Conservation (phyloP, 1,139 yeast species). For the Geotrichum citri-aurantii region DNA sequence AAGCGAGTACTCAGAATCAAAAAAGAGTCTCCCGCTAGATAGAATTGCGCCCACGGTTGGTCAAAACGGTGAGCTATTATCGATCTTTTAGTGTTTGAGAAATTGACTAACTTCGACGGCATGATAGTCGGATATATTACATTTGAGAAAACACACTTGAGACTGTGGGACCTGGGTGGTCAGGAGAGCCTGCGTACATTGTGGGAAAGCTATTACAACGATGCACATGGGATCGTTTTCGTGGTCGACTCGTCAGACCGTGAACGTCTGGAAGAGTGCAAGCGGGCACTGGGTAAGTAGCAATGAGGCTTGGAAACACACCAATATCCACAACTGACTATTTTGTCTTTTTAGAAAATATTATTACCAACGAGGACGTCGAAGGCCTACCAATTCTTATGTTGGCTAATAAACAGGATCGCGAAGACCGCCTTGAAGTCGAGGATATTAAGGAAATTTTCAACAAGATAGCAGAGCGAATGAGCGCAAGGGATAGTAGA, state of each 20-base stretch:
- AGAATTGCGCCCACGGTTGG: slow-evolving; percentile 67
- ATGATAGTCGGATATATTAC: slow-evolving; percentile 44
- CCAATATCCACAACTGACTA: not conserved
- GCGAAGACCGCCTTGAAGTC: slow-evolving; percentile 75
- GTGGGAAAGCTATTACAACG: slow-evolving; percentile 82
- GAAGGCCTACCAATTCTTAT: slow-evolving; percentile 84
- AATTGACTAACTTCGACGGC: not conserved
- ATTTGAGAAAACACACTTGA: slow-evolving; percentile 52
- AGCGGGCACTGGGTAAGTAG: slow-evolving; percentile 44
- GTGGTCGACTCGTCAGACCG: slow-evolving; percentile 88
- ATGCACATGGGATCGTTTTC: slow-evolving; percentile 87
- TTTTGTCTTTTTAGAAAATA: slow-evolving; percentile 25
- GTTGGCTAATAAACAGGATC: slow-evolving; percentile 94
- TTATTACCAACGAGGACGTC: slow-evolving; percentile 49
- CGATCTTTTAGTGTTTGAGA: slow-evolving; percentile 8
- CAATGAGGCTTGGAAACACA: not conserved
- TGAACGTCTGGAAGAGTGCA: slow-evolving; percentile 77
- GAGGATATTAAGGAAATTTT: slow-evolving; percentile 74
- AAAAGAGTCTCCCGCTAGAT: slow-evolving; percentile 41
- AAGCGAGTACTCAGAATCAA: slow-evolving; percentile 41
- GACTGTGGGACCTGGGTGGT: slow-evolving; percentile 97
- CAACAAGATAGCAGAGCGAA: slow-evolving; percentile 69
- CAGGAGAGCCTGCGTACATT: slow-evolving; percentile 72
- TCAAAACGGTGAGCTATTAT: slow-evolving; percentile 45
- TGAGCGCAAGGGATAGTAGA: slow-evolving; percentile 86